phyloP scores from a whole-genome alignment of 306 rosid genomes.

The Lagenaria siceraria region DNA sequence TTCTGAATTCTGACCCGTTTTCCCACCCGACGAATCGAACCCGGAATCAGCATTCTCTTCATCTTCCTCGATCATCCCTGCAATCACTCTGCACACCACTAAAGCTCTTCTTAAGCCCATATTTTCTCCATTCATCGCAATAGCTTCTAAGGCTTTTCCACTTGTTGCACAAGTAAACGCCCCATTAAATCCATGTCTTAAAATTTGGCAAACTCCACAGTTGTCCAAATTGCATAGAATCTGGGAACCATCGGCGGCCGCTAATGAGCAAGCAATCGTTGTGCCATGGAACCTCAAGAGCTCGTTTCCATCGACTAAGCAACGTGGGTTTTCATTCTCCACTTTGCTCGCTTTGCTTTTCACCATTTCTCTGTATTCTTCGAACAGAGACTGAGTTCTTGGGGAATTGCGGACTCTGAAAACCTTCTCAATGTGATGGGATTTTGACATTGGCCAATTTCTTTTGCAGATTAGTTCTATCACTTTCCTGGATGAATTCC shows the following conservation, averaged over 20 bases:
- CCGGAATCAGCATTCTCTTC: conserved; percentile 13
- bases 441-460: conserved; percentile 8
- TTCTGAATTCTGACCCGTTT: conserved; percentile 13
- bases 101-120: conserved; percentile 22
- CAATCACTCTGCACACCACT: conserved; percentile 55
- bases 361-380: conserved; percentile 40
- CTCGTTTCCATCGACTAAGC: conserved; percentile 60
- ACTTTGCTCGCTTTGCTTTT: conserved; percentile 30
- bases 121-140: conserved; percentile 4
- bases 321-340: conserved; percentile 32
- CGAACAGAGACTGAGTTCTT: conserved; percentile 30
- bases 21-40: conserved; percentile 35
- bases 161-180: conserved; percentile 29
- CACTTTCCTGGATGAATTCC: conserved; percentile 32
- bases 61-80: conserved; percentile 34
- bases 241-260: conserved; percentile 21
- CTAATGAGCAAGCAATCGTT: conserved; percentile 43
- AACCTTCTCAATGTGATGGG: conserved; percentile 25
- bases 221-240: conserved; percentile 21
- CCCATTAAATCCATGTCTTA: conserved; percentile 39
- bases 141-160: conserved; percentile 32
- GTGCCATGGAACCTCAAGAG: conserved; percentile 58
- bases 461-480: conserved; percentile 43
- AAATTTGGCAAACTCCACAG: conserved; percentile 45
- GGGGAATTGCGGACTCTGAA: conserved; percentile 36